Conservation (phyloP, 1,284 basidiomycete genomes). For the Austroboletus novae-zelandiae region DNA sequence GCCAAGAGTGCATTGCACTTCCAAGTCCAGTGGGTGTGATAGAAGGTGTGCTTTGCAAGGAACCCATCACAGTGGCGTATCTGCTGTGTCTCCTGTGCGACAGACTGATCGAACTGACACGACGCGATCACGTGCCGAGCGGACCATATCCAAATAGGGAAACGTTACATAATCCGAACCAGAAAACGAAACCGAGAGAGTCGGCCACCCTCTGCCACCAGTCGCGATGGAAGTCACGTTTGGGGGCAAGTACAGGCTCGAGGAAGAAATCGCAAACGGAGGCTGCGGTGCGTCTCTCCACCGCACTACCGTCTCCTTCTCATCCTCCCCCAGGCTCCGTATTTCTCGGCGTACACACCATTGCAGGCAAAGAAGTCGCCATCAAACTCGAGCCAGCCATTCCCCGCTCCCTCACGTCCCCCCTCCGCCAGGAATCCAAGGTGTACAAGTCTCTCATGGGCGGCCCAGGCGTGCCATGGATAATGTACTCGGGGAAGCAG, state of each 20-base stretch:
- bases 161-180: conserved; percentile 24
- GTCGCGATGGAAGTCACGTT: conserved; percentile 67
- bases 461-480: conserved; percentile 91
- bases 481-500: conserved; percentile 92
- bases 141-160: conserved; percentile 5
- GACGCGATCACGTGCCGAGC: conserved; percentile 27
- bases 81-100: too few relatives aligned
- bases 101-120: conserved; percentile 5
- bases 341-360: conserved; percentile 91
- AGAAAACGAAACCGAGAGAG: conserved; percentile 4
- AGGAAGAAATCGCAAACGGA: conserved; percentile 93
- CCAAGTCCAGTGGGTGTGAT: too few relatives aligned
- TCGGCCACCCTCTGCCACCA: conserved; percentile 12
- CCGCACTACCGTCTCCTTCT: background rate
- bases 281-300: conserved; percentile 72
- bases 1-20: too few relatives aligned
- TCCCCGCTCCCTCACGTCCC: conserved; percentile 46
- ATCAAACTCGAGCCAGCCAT: conserved; percentile 94
- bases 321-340: conserved; percentile 66
- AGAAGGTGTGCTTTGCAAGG: too few relatives aligned
- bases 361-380: conserved; percentile 94
- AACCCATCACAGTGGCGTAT: too few relatives aligned
- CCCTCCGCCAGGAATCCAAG: conserved; percentile 89
- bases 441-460: conserved; percentile 93
- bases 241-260: conserved; percentile 89